Conservation (phyloP, 2,329 filamentous ascomycete genomes). For the Plectosphaerella cucumerina region DNA sequence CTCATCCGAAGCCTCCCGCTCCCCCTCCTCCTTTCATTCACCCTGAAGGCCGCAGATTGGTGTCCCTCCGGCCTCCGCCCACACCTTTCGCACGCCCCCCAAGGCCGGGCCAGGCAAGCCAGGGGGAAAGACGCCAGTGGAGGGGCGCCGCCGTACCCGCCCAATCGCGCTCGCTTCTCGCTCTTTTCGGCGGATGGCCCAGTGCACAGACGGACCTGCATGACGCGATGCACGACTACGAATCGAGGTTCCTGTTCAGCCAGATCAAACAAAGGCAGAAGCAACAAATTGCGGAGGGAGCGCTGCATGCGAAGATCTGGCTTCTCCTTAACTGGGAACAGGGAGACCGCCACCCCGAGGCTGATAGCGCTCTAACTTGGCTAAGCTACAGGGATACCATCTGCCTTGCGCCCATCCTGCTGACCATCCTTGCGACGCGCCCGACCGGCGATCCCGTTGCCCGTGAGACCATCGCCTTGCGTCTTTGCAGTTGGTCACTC, state of each 20-base stretch:
- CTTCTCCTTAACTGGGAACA: not conserved
- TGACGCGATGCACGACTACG: constrained; percentile 9
- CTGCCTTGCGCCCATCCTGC: not conserved
- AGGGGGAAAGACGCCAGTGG: constrained; percentile 7
- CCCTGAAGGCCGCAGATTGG: constrained; percentile 12
- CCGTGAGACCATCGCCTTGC: not conserved
- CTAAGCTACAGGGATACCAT: not conserved
- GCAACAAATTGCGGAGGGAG: not conserved
- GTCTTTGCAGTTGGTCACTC: not conserved
- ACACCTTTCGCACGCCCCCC: constrained; percentile 8
- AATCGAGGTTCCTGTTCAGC: constrained; percentile 4
- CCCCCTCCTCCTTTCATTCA: constrained; percentile 3
- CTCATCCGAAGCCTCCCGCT: not conserved
- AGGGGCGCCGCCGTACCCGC: not conserved
- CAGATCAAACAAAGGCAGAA: not conserved
- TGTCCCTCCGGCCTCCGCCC: constrained; percentile 4
- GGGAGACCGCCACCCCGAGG: not conserved
- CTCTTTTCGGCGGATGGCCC: not conserved
- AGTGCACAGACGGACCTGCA: constrained; percentile 16
- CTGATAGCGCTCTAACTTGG: not conserved
- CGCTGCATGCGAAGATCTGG: not conserved
- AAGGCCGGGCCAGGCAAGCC: no score
- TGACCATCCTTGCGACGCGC: not conserved
- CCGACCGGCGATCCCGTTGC: not conserved
- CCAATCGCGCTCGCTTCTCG: not conserved